A percentile compares a stretch with the other conserved stretches of the same genome.
phyloP scores from a whole-genome alignment of 805 yeast genomes.

The Lachancea mirantina region DNA sequence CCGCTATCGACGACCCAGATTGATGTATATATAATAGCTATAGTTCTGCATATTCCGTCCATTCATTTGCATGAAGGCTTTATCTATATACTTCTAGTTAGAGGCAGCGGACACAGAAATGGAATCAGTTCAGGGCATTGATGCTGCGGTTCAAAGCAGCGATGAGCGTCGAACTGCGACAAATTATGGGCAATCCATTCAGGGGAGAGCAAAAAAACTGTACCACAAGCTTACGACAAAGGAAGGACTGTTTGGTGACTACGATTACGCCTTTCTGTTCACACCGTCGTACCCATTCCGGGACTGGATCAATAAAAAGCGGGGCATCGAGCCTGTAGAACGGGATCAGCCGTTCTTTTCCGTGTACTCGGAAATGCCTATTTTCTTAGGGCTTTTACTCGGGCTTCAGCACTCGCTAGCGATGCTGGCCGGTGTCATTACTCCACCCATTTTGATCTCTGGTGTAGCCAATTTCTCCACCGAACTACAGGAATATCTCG shows the following conservation, averaged over 20 bases:
- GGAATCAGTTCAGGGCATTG: too few relatives aligned
- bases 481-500: constrained; percentile 51
- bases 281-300: constrained; percentile 71
- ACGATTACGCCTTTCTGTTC: constrained; percentile 73
- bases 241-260: constrained; percentile 82
- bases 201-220: constrained; percentile 13
- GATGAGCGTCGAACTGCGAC: too few relatives aligned
- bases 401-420: constrained; percentile 86
- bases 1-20: too few relatives aligned
- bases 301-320: constrained; percentile 20
- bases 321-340: constrained; percentile 36
- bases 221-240: constrained; percentile 52
- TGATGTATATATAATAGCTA: too few relatives aligned
- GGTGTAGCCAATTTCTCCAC: constrained; percentile 50
- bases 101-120: too few relatives aligned
- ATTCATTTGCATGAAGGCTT: too few relatives aligned
- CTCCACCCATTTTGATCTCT: constrained; percentile 76
- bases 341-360: constrained; percentile 72
- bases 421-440: constrained; percentile 85
- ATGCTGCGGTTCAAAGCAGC: too few relatives aligned
- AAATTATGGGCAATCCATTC: too few relatives aligned
- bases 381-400: constrained; percentile 64
- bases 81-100: too few relatives aligned
- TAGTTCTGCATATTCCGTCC: too few relatives aligned
- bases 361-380: constrained; percentile 70